Evolutionary conservation across 2,329 filamentous ascomycete species (phyloP), one percentile per base, ranked within the genome.

Genomic region (Cladosporium oxysporum): DNA sequence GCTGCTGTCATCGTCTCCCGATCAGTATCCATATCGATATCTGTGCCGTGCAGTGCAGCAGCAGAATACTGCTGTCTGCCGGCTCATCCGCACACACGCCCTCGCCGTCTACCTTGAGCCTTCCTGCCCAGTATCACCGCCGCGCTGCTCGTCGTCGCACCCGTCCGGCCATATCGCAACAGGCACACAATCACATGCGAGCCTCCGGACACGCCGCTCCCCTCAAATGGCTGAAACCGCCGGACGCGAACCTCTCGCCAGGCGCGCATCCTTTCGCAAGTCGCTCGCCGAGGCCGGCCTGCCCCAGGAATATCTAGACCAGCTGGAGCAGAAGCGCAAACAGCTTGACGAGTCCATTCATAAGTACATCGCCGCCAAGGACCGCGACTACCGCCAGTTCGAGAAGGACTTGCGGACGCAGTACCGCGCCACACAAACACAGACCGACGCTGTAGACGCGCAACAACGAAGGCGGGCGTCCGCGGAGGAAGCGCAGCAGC

Each of bases 261-360:
- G 68, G 44, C 70, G 70, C 37, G 58, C 67, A 37, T 69, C 67
- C 14, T 72, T 71, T 57, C 68, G 71, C 44, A 65, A 66, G 33
- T 65, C 67, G 14, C 50, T 69, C 55, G 31, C 37, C 37, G 69
- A 72, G 26, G 66, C 70, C n/a, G 69, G 64, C 11, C 69, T 76
- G 65, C 71, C 75, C 37, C 66, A 69, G 14, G 71, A 75, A 53
- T 75, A 73, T 62, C 69, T 78, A 6, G 72, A 75, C 58, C 68
- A 70, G 55, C 69, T 78, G 50, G 76, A 77, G 64, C 66, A 72
- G 64, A 78, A 78, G 68, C 74, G 76, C 41, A 73, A 71, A 60
- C 73, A 75, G 68, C 69, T 78, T 52, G 76, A 78, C 64, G 76
- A 78, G 18, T 74, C 73, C 10, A 77, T 78, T 60, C 76, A 77